Evolutionary conservation across 2,329 filamentous ascomycete genomes (phyloP).

Genomic region (Whalleya microplaca): DNA sequence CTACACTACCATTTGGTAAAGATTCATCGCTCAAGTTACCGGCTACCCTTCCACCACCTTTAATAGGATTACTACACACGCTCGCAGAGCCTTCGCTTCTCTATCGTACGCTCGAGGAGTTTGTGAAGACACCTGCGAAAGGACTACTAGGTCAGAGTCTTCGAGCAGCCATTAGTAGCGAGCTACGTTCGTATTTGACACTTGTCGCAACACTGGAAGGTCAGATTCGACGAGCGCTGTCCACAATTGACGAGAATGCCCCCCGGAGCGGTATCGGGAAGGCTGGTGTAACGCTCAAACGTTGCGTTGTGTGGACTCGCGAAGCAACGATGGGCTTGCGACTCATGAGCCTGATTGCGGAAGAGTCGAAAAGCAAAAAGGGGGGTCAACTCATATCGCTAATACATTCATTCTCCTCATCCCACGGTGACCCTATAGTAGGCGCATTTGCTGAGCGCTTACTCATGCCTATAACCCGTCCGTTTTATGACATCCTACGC

Average conservation of each 20-base stretch:
- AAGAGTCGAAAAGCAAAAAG: constrained; percentile 80
- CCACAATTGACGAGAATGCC: constrained; percentile 69
- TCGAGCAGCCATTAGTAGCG: constrained; percentile 80
- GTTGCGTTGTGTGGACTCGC: constrained; percentile 95
- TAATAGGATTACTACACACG: constrained; percentile 85
- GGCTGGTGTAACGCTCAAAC: constrained; percentile 88
- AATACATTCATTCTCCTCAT: constrained; percentile 90
- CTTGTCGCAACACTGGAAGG: constrained; percentile 90
- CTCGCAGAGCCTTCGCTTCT: constrained; percentile 93
- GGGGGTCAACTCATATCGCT: constrained; percentile 92
- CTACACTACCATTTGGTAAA: constrained; percentile 76
- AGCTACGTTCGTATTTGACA: constrained; percentile 86
- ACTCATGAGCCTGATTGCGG: constrained; percentile 91
- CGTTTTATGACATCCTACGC: constrained; percentile 94
- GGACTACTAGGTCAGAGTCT: constrained; percentile 92
- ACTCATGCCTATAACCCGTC: constrained; percentile 82
- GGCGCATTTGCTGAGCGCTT: constrained; percentile 90
- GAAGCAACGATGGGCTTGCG: constrained; percentile 95
- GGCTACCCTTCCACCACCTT: constrained; percentile 75
- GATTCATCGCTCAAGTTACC: constrained; percentile 76
- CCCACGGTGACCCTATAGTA: constrained; percentile 94
- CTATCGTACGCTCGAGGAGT: constrained; percentile 78
- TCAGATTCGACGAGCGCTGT: constrained; percentile 83
- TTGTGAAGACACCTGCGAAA: constrained; percentile 78
- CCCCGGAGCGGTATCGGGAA: constrained; percentile 76